Evolutionary conservation across 331 rosid species (phyloP).

Genomic region (Phaseolus coccineus): DNA sequence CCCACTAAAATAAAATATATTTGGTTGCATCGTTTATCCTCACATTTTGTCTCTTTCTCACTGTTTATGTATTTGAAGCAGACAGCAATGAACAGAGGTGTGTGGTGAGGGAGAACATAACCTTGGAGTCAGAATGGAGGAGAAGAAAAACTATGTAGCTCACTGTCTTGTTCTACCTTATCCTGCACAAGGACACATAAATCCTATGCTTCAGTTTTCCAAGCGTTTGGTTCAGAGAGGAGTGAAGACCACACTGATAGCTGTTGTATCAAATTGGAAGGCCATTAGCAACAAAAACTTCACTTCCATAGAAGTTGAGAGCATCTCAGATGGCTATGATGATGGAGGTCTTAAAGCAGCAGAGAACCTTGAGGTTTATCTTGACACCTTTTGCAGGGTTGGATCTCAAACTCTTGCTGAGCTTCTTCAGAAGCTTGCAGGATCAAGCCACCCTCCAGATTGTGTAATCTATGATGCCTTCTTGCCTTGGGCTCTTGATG

Average conservation of each 20-base stretch:
- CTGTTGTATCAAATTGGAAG: conserved; percentile 41
- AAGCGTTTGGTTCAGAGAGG: conserved; percentile 52
- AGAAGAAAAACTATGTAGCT: conserved; percentile 9
- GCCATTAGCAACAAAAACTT: background rate
- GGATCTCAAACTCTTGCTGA: conserved; percentile 46
- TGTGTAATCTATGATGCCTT: conserved; percentile 56
- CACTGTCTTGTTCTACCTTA: conserved; percentile 52
- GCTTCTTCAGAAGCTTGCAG: conserved; percentile 37
- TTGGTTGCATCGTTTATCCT: no score
- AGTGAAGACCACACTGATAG: conserved; percentile 43
- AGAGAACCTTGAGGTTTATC: conserved; percentile 37
- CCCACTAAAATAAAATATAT: background rate
- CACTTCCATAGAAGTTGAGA: conserved; percentile 42
- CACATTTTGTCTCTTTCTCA: background rate
- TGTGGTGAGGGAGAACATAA: background rate
- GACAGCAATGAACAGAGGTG: background rate
- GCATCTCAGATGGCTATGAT: conserved; percentile 62
- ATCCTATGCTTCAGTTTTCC: conserved; percentile 61
- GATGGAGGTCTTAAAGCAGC: conserved; percentile 48
- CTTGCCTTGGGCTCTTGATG: conserved; percentile 55
- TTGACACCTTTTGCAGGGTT: conserved; percentile 41
- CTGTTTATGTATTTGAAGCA: background rate
- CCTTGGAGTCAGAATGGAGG: background rate
- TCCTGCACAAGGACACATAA: conserved; percentile 61
- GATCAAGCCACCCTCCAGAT: conserved; percentile 26